These are phyloP conservation scores for Lepiota brunneoincarnata DNA, from an alignment of 768 basidiomycete genomes.

Conservation along the genomic window DNA sequence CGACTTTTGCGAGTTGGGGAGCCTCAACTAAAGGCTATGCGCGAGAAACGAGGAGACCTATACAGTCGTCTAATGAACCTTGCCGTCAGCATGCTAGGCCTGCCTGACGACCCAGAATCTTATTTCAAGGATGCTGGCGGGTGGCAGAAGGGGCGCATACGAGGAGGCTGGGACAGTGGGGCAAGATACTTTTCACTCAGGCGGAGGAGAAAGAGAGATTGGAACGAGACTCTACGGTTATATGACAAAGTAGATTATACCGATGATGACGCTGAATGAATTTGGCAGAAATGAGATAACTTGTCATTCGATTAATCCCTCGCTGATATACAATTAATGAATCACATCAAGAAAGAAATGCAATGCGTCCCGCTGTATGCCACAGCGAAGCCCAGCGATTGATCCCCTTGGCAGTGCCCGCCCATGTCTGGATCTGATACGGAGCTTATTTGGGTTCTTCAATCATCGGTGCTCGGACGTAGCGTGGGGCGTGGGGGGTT, in stretches of 20 bases:
- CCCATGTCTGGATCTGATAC: too few species aligned
- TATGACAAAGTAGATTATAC: conserved; percentile 86
- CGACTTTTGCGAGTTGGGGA: conserved; percentile 65
- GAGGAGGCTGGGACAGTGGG: conserved; percentile 65
- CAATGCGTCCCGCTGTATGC: too few species aligned
- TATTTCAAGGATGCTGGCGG: conserved; percentile 60
- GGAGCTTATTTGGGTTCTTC: background rate
- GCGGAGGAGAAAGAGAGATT: conserved; percentile 79
- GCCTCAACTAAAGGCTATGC: conserved; percentile 49
- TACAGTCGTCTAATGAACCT: conserved; percentile 66
- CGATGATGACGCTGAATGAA: conserved; percentile 37
- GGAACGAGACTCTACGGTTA: conserved; percentile 82
- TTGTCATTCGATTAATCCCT: background rate
- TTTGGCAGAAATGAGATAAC: background rate
- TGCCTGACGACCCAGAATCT: conserved; percentile 69
- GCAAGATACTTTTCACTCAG: conserved; percentile 78
- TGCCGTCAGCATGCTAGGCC: conserved; percentile 52
- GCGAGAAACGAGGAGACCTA: conserved; percentile 51
- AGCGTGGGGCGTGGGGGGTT: background rate
- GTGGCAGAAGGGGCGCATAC: conserved; percentile 68
- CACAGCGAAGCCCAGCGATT: too few species aligned
- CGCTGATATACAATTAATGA: too few species aligned
- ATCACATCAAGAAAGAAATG: too few species aligned
- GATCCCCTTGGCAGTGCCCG: too few species aligned
- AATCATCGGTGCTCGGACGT: background rate